phyloP scores from a whole-genome alignment of 495 filamentous ascomycete species.

The Penicillium verhagenii region DNA sequence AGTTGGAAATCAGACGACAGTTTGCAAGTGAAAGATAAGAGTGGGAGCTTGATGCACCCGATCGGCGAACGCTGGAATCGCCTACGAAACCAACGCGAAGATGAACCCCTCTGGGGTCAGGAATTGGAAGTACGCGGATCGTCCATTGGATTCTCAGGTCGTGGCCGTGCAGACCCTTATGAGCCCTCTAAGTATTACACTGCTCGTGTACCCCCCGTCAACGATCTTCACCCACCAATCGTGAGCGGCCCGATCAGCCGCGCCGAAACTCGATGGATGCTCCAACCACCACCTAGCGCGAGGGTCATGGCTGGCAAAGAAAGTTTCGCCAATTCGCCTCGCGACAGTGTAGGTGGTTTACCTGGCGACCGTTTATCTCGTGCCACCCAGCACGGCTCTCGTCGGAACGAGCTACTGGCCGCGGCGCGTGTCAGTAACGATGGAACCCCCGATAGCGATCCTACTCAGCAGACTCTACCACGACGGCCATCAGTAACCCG shows the following conservation, averaged over 20 bases:
- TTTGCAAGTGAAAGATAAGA: constrained; percentile 30
- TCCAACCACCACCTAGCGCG: constrained; percentile 81
- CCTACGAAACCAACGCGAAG: constrained; percentile 76
- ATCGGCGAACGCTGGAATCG: constrained; percentile 65
- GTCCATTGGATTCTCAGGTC: constrained; percentile 53
- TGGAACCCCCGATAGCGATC: constrained; percentile 1
- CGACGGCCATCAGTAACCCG: constrained; percentile 25
- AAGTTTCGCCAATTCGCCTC: constrained; percentile 40
- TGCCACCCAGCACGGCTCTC: constrained; percentile 2
- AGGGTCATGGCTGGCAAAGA: constrained; percentile 85
- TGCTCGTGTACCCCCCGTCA: constrained; percentile 74
- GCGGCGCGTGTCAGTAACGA: constrained; percentile 8
- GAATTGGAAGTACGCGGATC: constrained; percentile 40
- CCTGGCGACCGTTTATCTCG: constrained; percentile 14
- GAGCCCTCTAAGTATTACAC: constrained; percentile 58
- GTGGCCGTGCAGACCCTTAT: constrained; percentile 38
- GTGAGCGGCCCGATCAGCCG: constrained; percentile 70
- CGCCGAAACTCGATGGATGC: constrained; percentile 80
- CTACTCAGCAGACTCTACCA: constrained; percentile 12
- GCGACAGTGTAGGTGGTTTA: constrained; percentile 16
- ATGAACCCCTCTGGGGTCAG: constrained; percentile 78
- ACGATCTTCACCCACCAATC: constrained; percentile 83
- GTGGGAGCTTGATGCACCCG: constrained; percentile 31
- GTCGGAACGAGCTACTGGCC: constrained; percentile 2
- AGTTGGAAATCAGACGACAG: constrained; percentile 46